These are phyloP conservation scores for Prunus armeniaca DNA, from an alignment of 306 rosid species.

Conservation along the genomic window DNA sequence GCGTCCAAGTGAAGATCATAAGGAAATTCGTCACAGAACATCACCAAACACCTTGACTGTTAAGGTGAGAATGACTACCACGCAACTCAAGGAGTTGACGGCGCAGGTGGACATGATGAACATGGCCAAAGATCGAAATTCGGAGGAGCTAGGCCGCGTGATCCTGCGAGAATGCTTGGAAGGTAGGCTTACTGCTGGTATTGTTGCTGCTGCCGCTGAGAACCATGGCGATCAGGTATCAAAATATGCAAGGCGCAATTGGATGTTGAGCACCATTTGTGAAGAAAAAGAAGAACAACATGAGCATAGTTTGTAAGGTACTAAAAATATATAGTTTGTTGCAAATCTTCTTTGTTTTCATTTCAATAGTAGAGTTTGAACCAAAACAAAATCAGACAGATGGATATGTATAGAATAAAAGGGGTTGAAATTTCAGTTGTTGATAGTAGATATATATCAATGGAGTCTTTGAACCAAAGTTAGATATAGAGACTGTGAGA, in stretches of 20 bases:
- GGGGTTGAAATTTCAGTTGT: no score
- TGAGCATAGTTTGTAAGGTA: neutral
- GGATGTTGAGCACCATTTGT: conserved; percentile 27
- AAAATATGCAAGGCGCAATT: conserved; percentile 3
- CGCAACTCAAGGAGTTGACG: conserved; percentile 38
- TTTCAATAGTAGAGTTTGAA: neutral
- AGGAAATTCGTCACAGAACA: neutral
- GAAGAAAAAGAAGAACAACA: conserved; percentile 11
- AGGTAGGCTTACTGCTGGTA: conserved; percentile 36
- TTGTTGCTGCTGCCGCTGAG: neutral
- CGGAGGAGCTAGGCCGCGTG: conserved; percentile 25
- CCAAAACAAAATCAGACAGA: neutral
- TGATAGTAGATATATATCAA: no score
- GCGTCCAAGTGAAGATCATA: no score
- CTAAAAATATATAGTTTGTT: no score
- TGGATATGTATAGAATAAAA: neutral
- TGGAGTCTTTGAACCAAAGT: no score
- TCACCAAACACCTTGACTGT: conserved; percentile 13
- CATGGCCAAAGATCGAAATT: neutral
- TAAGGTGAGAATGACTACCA: conserved; percentile 38
- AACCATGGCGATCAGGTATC: neutral
- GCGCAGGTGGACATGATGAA: conserved; percentile 24
- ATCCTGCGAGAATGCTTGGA: conserved; percentile 40
- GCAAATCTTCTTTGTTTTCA: neutral
- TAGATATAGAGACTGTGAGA: no score